A percentile compares a stretch with the other conserved stretches of the same genome.
Evolutionary conservation across 2,329 filamentous ascomycete species (phyloP).

Genomic region (Dendrostoma leiphaemia): DNA sequence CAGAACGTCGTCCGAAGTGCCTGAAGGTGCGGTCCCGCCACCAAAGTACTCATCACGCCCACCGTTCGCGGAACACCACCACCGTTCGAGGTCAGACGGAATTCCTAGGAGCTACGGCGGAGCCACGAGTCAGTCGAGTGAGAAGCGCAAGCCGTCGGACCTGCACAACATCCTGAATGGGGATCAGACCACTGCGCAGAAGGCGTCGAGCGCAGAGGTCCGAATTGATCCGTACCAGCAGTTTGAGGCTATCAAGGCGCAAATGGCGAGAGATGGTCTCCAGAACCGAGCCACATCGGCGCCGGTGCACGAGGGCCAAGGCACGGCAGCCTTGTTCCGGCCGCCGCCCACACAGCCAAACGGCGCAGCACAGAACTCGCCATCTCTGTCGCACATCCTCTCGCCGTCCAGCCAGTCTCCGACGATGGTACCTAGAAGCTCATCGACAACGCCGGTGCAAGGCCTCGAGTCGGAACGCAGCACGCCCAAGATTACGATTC

Average conservation of each 20-base stretch:
- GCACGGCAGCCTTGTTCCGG: neutral
- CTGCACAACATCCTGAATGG: conserved; percentile 8
- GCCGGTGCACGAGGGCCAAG: conserved; percentile 2
- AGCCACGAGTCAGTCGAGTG: neutral
- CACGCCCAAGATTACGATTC: conserved; percentile 11
- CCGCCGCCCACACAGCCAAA: neutral
- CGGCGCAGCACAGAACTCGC: neutral
- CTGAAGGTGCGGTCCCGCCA: neutral
- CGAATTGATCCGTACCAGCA: conserved; percentile 10
- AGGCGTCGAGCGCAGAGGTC: neutral
- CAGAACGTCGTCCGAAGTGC: conserved; percentile 13
- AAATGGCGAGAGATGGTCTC: conserved; percentile 4
- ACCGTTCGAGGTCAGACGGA: conserved; percentile 13
- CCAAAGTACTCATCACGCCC: neutral
- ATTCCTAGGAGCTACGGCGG: neutral
- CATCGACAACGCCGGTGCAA: conserved; percentile 15
- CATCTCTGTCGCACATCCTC: conserved; percentile 1
- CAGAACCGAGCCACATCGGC: conserved; percentile 5
- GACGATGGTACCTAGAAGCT: conserved; percentile 10
- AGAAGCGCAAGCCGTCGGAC: conserved; percentile 4
- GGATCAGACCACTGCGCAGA: neutral
- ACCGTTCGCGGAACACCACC: conserved; percentile 8
- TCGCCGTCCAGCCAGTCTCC: conserved; percentile 9
- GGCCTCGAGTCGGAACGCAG: neutral
- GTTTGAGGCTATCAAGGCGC: conserved; percentile 12